Evolutionary conservation across 305 asterid species (phyloP).

Genomic region (Fraxinus sp.): DNA sequence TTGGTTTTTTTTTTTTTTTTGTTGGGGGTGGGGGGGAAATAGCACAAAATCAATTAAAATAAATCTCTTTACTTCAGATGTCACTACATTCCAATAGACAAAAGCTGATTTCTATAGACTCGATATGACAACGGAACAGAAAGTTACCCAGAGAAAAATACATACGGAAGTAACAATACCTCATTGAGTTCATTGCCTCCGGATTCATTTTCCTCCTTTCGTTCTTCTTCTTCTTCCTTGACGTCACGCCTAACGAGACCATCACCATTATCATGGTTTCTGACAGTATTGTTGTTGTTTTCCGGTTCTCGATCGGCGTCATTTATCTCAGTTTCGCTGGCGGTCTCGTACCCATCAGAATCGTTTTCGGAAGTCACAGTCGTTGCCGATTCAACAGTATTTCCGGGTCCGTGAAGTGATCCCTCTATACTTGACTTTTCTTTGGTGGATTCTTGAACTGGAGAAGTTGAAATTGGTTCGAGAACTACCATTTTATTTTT

Average conservation of each 20-base stretch:
- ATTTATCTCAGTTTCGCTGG: conserved; percentile 77
- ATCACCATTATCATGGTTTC: conserved; percentile 21
- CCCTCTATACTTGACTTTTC: conserved; percentile 16
- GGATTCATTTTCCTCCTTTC: conserved; percentile 23
- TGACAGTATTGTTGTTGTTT: conserved; percentile 20
- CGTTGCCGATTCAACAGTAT: conserved; percentile 18
- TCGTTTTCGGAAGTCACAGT: conserved; percentile 40
- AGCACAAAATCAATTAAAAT: not conserved
- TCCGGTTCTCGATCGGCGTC: conserved; percentile 34
- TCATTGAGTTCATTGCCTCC: conserved; percentile 33
- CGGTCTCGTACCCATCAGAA: conserved; percentile 88
- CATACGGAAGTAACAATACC: conserved; percentile 29
- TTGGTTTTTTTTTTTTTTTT: no score
- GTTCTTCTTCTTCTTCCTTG: conserved; percentile 30
- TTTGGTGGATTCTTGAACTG: conserved; percentile 28
- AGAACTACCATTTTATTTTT: conserved; percentile 58
- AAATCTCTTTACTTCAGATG: not conserved
- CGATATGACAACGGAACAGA: not conserved
- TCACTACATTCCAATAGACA: not conserved
- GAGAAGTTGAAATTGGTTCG: conserved; percentile 34
- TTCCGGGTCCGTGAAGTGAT: conserved; percentile 27
- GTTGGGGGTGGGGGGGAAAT: not conserved
- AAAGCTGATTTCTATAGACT: not conserved
- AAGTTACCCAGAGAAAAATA: not conserved
- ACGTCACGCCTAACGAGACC: conserved; percentile 27